Percentiles rank a stretch among this genome's conserved stretches.
These are phyloP conservation scores for Termitomyces eurrhizus DNA, from an alignment of 768 basidiomycete genomes.

Conservation along the genomic window DNA sequence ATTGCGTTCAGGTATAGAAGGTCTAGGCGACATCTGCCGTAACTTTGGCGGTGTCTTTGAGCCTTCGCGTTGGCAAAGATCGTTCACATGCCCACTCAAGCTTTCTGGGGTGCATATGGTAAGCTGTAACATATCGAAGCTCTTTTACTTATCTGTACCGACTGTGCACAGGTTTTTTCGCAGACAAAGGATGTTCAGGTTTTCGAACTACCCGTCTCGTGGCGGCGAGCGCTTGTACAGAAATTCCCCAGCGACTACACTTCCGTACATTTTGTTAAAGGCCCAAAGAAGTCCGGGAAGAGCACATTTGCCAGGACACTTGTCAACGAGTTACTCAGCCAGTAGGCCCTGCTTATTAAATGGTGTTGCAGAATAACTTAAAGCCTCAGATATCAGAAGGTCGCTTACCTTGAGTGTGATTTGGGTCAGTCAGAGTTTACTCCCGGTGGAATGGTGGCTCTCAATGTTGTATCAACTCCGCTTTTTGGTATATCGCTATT, in stretches of 20 bases:
- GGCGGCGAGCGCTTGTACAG: conserved; percentile 31
- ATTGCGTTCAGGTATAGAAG: conserved; percentile 57
- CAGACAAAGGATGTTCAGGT: conserved; percentile 35
- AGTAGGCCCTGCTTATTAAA: conserved; percentile 33
- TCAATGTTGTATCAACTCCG: conserved; percentile 65
- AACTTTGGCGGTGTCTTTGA: conserved; percentile 62
- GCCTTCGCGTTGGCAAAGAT: conserved; percentile 41
- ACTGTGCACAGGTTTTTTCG: conserved; percentile 26
- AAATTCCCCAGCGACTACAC: conserved; percentile 11
- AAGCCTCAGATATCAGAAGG: conserved; percentile 58
- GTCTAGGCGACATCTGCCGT: conserved; percentile 58
- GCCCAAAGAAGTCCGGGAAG: conserved; percentile 86
- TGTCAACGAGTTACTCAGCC: conserved; percentile 60
- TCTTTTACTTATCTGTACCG: not conserved
- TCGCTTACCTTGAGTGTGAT: conserved; percentile 92
- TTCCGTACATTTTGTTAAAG: conserved; percentile 65
- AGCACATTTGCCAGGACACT: conserved; percentile 80
- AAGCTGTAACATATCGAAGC: conserved; percentile 15
- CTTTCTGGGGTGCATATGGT: conserved; percentile 50
- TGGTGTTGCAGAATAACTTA: not conserved
- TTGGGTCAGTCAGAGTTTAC: conserved; percentile 93
- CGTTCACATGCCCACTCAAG: conserved; percentile 31
- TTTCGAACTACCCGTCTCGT: conserved; percentile 34
- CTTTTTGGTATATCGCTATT: conserved; percentile 55
- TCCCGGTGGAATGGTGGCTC: conserved; percentile 77